These are phyloP conservation scores for Chloranthus sessilifolius DNA, from an alignment of 164 flowering plant genomes.

Conservation along the genomic window DNA sequence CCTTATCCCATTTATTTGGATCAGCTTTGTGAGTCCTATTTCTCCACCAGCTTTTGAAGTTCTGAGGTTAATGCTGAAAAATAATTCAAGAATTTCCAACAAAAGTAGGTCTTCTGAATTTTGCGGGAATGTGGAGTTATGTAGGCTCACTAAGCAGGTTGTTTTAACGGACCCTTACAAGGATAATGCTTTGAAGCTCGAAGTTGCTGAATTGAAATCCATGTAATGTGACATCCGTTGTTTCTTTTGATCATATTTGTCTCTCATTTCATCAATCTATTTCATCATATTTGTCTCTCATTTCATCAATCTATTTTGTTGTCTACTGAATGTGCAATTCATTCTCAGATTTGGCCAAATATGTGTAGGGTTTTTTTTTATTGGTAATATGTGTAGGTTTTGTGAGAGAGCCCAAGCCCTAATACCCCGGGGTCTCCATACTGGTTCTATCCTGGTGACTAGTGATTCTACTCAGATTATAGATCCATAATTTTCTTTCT, in stretches of 20 bases:
- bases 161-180: constrained; percentile 95
- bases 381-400: constrained; percentile 77
- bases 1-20: too few species aligned
- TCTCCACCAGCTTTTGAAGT: too few species aligned
- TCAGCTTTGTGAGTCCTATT: too few species aligned
- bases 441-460: constrained; percentile 95
- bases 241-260: constrained; percentile 20
- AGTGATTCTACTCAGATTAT: constrained; percentile 84
- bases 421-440: constrained; percentile 94
- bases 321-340: neutral
- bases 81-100: too few species aligned
- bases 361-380: too few species aligned
- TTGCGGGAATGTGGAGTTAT: constrained; percentile 91
- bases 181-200: constrained; percentile 75
- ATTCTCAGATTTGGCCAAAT: neutral
- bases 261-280: neutral
- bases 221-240: constrained; percentile 57
- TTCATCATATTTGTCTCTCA: too few species aligned
- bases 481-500: constrained; percentile 91
- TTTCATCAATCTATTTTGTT: neutral
- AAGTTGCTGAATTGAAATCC: constrained; percentile 85
- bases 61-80: too few species aligned
- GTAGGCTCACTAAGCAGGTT: constrained; percentile 92
- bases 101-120: too few species aligned
- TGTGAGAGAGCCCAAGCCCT: constrained; percentile 94